phyloP scores from a whole-genome alignment of 2,329 filamentous ascomycete genomes.

The Onygenales sp. region DNA sequence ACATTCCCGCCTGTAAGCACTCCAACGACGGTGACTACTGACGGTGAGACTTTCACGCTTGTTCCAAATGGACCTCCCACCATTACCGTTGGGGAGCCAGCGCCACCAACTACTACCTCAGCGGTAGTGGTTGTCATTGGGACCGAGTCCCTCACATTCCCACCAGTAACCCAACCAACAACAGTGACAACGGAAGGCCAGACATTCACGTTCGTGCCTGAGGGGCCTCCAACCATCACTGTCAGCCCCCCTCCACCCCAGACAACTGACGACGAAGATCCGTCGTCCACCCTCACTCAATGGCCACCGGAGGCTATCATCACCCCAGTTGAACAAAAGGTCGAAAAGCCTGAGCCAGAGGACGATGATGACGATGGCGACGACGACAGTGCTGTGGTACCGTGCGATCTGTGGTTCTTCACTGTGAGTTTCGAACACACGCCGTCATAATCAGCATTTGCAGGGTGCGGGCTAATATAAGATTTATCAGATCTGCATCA shows the following conservation, averaged over 20 bases:
- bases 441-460: neutral
- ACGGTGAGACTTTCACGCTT: conserved; percentile 1
- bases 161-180: conserved; percentile 1
- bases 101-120: neutral
- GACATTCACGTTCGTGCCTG: conserved; percentile 3
- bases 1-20: neutral
- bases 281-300: neutral
- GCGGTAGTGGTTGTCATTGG: conserved; percentile 4
- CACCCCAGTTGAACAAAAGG: conserved; percentile 2
- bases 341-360: conserved; percentile 4
- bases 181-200: conserved; percentile 3
- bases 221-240: conserved; percentile 1
- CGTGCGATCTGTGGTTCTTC: conserved; percentile 8
- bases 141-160: conserved; percentile 1
- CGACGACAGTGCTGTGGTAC: conserved; percentile 1
- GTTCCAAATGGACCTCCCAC: conserved; percentile 2
- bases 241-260: neutral
- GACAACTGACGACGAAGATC: neutral
- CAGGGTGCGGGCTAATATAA: conserved; percentile 1
- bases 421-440: conserved; percentile 3
- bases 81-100: neutral
- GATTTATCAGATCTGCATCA: conserved; percentile 4
- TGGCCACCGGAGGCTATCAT: conserved; percentile 6
- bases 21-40: conserved; percentile 2
- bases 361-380: neutral